These are phyloP conservation scores for Chrysochromulina tobinii DNA, from an alignment of 78 protist genomes.

Conservation along the genomic window DNA sequence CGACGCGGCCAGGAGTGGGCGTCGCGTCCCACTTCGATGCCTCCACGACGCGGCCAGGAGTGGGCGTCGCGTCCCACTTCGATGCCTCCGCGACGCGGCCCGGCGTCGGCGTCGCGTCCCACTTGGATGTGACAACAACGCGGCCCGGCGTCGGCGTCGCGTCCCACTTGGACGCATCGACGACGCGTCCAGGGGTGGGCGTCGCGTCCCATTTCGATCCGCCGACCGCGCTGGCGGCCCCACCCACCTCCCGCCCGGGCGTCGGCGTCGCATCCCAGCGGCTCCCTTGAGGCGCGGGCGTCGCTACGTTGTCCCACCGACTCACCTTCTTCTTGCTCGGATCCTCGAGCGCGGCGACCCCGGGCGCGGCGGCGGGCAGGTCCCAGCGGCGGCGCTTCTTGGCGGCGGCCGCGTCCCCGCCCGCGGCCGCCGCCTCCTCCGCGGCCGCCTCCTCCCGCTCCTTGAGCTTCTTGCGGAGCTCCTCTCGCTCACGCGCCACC, in stretches of 20 bases:
- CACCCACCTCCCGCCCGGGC: not conserved
- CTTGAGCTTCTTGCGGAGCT: not conserved
- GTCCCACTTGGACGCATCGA: not conserved
- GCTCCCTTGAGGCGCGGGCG: not conserved
- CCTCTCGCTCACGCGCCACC: not conserved
- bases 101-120: conserved; percentile 3
- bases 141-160: conserved; percentile 11
- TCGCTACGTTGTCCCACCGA: conserved; percentile 3
- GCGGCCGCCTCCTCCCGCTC: not conserved
- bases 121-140: not conserved
- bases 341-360: not conserved
- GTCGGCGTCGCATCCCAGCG: conserved; percentile 22
- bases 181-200: conserved; percentile 9
- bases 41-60: not conserved
- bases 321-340: not conserved
- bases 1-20: conserved; percentile 25
- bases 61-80: conserved; percentile 26
- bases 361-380: not conserved
- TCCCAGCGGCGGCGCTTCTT: conserved; percentile 34
- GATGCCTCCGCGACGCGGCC: not conserved
- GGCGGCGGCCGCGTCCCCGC: not conserved
- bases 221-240: not conserved
- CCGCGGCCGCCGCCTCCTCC: not conserved
- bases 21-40: not conserved
- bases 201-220: not conserved